Evolutionary conservation across 441 rosid genomes (phyloP), one percentile per base, ranked within the genome.

Genomic region (Bocquillonia castaneifolia): DNA sequence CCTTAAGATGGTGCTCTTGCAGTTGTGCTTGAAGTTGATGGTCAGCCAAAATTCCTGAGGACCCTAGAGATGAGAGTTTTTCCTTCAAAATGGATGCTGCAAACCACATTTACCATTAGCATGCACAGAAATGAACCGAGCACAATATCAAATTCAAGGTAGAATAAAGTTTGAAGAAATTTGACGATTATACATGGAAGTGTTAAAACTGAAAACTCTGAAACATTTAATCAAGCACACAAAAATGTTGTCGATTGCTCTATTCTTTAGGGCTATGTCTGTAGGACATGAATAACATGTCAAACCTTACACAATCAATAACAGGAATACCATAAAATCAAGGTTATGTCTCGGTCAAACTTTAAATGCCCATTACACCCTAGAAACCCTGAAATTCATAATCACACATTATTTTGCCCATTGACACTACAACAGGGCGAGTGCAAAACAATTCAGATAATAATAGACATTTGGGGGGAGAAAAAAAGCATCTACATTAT

Each of bases 11-110:
- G 74, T 92, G 88, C 83, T 95, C 98, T 67, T 91, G 97, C 77
- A 95, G 79, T 77, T 88, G 86, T 65, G 99, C 87, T 79, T 95
- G 98, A 78, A 95, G 98, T 80, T 95, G 99, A 82, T 95, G 97
- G 66, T 95, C 99, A 36, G 99, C 99, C 74, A 95, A 81, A 80
- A 92, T 86, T 77, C 99, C 99, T 44, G 98, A 95, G 51, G 98
- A 84, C 51, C 97, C 98, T 88, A 95, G 81, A 39, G 88, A 83
- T 69, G 94, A 79, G 60, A 95, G 99, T 75, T 89, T 95, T 78
- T 92, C 97, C 89, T 92, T 95, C 72, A 95, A 79, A 71, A 89
- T 83, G 72, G 99, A 89, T 42, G 96, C 99, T 92, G 96, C 86
- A 85, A 69, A 85, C 60, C 63, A 74, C 66, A 54, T 72, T 72